Evolutionary conservation across 2,329 filamentous ascomycete species (phyloP), one percentile per base, ranked within the genome.

Genomic region (Chaetomiaceae sp.): DNA sequence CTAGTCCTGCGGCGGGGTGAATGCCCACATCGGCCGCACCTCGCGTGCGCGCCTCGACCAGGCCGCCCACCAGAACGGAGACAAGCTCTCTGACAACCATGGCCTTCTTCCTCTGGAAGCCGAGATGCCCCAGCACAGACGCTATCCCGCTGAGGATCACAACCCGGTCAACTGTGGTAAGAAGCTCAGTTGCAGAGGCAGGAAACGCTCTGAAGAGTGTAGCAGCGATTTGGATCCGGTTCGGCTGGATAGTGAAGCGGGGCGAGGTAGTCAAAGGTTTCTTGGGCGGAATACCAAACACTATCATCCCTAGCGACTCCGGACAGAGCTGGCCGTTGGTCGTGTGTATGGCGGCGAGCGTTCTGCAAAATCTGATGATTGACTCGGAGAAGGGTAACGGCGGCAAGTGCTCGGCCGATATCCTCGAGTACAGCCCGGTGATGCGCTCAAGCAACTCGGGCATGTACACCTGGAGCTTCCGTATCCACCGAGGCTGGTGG

Each of bases 1-100:
- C 85, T 46, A 96, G 74, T 0, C 90, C 91, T 9, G 92, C 90
- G 16, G 92, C 92, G 36, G 94, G 94, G 70, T 97, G 92, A 32
- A 99, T 89, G 3, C 92, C 94, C 64, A 94, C 89, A 66, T 97
- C 94, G n/a, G 94, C 91, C 36, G 94, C 94, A 29, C 92, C 92
- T 43, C 92, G 80, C 42, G 95, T 96, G 34, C 94, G 82, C 14
- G 94, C 94, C 69, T 96, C 90, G 4, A 96, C 86, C 8, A 99
- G 77, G 2, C 89, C 90, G 30, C 85, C 86, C 48, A 95, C 89
- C 36, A 97, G 76, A 14, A 90, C 84, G 3, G 85, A 86, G 8
- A 99, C 79, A 45, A 97, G 78, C 64, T 96, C 90, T 61, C 89
- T 85, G 62, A 96, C 79, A 0, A 96, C 83, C 72, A 97, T 87